A percentile compares a stretch with the other conserved stretches of the same genome.
phyloP scores from a whole-genome alignment of 2,329 filamentous ascomycete genomes.

The Colletotrichum liaoningense region DNA sequence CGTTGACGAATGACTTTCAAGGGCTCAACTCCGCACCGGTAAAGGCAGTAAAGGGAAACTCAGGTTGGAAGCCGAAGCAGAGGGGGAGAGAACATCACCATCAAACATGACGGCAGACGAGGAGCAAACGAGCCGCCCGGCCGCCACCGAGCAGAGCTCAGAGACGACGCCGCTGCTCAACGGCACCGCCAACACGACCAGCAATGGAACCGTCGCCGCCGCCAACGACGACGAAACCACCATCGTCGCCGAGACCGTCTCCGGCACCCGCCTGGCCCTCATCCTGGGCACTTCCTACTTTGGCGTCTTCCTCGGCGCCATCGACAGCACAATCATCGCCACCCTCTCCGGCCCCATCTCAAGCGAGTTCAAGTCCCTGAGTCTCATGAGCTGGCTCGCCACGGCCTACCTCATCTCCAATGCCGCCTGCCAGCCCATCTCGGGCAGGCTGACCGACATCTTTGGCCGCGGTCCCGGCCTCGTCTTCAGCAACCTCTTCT shows the following conservation, averaged over 20 bases:
- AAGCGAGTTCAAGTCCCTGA: slow-evolving; percentile 83
- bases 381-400: slow-evolving; percentile 87
- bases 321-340: slow-evolving; percentile 86
- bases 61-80: not conserved
- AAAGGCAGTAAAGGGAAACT: not conserved
- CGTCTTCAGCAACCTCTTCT: slow-evolving; percentile 83
- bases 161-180: slow-evolving; percentile 35
- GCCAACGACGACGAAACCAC: slow-evolving; percentile 56
- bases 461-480: slow-evolving; percentile 84
- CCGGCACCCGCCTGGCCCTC: slow-evolving; percentile 59
- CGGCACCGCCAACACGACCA: slow-evolving; percentile 13
- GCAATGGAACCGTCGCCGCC: not conserved
- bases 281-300: slow-evolving; percentile 67
- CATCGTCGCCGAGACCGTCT: slow-evolving; percentile 61
- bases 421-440: slow-evolving; percentile 86
- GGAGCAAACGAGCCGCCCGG: slow-evolving; percentile 16
- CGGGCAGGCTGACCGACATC: slow-evolving; percentile 88
- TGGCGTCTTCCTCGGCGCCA: slow-evolving; percentile 72
- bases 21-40: not conserved
- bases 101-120: slow-evolving; percentile 28
- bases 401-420: slow-evolving; percentile 90
- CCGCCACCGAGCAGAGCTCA: slow-evolving; percentile 10
- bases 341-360: slow-evolving; percentile 88
- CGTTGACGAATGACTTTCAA: not conserved
- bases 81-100: not conserved